Conservation (phyloP, 108 stramenopile species). For the Skeletonema menzelii region DNA sequence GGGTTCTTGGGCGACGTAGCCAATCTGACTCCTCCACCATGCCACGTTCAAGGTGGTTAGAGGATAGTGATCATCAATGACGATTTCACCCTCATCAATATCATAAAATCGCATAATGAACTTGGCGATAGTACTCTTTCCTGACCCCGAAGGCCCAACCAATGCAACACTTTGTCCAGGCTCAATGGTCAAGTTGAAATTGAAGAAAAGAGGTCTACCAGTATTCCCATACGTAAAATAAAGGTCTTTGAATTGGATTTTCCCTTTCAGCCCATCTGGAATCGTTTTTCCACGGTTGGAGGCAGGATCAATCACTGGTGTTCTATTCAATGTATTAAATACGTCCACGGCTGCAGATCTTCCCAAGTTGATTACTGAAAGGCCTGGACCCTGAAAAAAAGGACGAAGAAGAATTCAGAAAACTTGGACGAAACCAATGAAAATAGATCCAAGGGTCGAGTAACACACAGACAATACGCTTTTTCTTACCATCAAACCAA, state of each 20-base stretch:
- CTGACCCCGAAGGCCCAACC: slow-evolving; percentile 70
- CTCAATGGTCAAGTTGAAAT: slow-evolving; percentile 35
- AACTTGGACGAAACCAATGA: slow-evolving; percentile 4
- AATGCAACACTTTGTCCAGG: slow-evolving; percentile 56
- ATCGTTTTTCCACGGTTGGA: slow-evolving; percentile 25
- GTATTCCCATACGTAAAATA: slow-evolving; percentile 29
- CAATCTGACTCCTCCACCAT: slow-evolving; percentile 82
- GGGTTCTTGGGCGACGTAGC: slow-evolving; percentile 96
- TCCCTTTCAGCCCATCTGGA: slow-evolving; percentile 6
- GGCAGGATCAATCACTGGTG: slow-evolving; percentile 42
- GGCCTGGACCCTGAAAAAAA: slow-evolving; percentile 40
- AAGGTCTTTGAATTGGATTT: slow-evolving; percentile 28
- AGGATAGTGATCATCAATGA: slow-evolving; percentile 57
- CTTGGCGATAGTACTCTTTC: slow-evolving; percentile 72
- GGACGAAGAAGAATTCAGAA: background rate
- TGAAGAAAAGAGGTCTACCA: slow-evolving; percentile 23
- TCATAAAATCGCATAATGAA: slow-evolving; percentile 84
- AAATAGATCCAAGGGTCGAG: slow-evolving; percentile 5
- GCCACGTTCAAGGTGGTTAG: slow-evolving; percentile 71
- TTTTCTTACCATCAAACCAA: slow-evolving; percentile 9
- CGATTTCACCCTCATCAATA: slow-evolving; percentile 48
- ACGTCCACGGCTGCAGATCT: slow-evolving; percentile 49
- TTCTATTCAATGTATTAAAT: slow-evolving; percentile 40
- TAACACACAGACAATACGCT: background rate
- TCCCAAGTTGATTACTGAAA: slow-evolving; percentile 43